These are phyloP conservation scores for Phytophthora litchii DNA, from an alignment of 352 stramenopile species.

Conservation along the genomic window DNA sequence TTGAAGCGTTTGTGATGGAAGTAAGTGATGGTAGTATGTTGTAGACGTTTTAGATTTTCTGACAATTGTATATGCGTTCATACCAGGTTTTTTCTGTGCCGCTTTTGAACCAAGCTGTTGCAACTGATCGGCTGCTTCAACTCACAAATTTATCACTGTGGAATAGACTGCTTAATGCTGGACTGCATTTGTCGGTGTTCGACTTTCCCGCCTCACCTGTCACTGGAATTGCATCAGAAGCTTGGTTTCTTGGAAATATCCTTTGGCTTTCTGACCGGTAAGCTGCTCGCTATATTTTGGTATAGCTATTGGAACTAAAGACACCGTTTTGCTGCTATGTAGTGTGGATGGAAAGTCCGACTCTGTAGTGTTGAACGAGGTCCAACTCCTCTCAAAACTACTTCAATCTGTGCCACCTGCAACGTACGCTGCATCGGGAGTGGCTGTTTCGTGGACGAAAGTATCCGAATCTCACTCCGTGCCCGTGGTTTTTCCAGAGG, in stretches of 20 bases:
- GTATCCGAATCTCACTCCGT: constrained; percentile 71
- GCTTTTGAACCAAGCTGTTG: constrained; percentile 42
- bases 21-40: constrained; percentile 14
- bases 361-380: constrained; percentile 36
- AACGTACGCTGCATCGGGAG: constrained; percentile 55
- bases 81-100: constrained; percentile 56
- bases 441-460: constrained; percentile 71
- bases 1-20: constrained; percentile 41
- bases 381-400: constrained; percentile 49
- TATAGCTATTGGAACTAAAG: too few relatives aligned
- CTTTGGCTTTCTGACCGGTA: constrained; percentile 60
- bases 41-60: not conserved
- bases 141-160: constrained; percentile 38
- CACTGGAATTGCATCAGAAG: constrained; percentile 51
- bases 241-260: constrained; percentile 71
- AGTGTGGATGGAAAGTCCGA: constrained; percentile 42
- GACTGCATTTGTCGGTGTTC: constrained; percentile 35
- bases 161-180: constrained; percentile 36
- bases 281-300: not conserved
- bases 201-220: constrained; percentile 48
- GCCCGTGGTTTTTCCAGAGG: constrained; percentile 62
- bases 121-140: constrained; percentile 20
- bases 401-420: constrained; percentile 54
- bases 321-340: constrained; percentile 9
- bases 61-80: constrained; percentile 1